Percentiles rank a stretch among this genome's conserved stretches.
Evolutionary conservation across 2,329 filamentous ascomycete species (phyloP).

Genomic region (Juglanconis oblonga): DNA sequence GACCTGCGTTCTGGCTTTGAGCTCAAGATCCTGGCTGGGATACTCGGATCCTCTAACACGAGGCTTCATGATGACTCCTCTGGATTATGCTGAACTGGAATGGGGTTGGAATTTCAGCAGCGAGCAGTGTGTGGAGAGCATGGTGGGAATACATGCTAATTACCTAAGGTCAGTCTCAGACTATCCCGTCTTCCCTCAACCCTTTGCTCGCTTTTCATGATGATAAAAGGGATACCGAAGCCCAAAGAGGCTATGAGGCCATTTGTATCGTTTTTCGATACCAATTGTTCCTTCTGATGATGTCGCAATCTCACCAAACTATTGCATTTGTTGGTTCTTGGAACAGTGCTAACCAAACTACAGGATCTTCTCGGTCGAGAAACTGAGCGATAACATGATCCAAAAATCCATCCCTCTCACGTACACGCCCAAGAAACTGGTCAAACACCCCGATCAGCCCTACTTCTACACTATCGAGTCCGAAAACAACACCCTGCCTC

Average conservation of each 20-base stretch:
- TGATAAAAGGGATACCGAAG: slow-evolving; percentile 63
- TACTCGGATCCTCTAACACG: slow-evolving; percentile 87
- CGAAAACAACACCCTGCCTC: slow-evolving; percentile 86
- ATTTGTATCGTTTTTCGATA: slow-evolving; percentile 51
- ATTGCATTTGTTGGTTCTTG: not conserved
- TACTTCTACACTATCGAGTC: slow-evolving; percentile 93
- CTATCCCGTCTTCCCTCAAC: slow-evolving; percentile 27
- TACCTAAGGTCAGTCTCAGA: slow-evolving; percentile 68
- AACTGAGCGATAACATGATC: slow-evolving; percentile 78
- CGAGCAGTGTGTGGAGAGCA: slow-evolving; percentile 87
- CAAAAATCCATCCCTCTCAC: slow-evolving; percentile 82
- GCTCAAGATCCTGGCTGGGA: slow-evolving; percentile 92
- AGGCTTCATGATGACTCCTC: slow-evolving; percentile 85
- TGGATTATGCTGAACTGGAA: slow-evolving; percentile 84
- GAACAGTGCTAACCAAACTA: slow-evolving; percentile 29
- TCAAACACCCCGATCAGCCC: slow-evolving; percentile 82
- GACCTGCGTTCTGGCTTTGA: slow-evolving; percentile 82
- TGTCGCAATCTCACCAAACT: slow-evolving; percentile 19
- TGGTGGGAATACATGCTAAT: slow-evolving; percentile 89
- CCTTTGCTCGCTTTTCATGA: slow-evolving; percentile 46
- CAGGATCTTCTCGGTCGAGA: slow-evolving; percentile 88
- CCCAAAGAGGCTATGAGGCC: slow-evolving; percentile 51
- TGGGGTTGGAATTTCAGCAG: slow-evolving; percentile 97
- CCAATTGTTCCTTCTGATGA: slow-evolving; percentile 97
- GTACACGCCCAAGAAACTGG: slow-evolving; percentile 85